Evolutionary conservation across 768 basidiomycete species (phyloP), one percentile per base, ranked within the genome.

Genomic region (Amanita jacksonii): DNA sequence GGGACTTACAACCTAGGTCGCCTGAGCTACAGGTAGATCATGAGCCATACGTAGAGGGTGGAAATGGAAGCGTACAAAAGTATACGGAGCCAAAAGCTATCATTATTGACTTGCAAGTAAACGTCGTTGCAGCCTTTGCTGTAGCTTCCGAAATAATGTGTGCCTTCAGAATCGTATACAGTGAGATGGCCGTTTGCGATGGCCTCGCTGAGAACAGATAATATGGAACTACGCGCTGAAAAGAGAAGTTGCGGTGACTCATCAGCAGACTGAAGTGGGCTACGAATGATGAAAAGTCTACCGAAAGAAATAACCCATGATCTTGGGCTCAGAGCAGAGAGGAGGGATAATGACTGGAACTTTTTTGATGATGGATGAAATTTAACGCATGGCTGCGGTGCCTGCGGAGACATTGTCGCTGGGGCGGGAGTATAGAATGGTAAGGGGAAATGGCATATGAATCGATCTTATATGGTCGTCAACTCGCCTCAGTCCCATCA

Each of bases 11-110:
- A 50, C 79, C 79, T 41, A 81, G 66, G 62, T 81, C 79, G 42
- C 73, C 73, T 43, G 74, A 74, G 51, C 71, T 72, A 54, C 59
- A 46, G 51, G 55, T 58, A 46, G 57, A 52, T 35, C 49, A 19
- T 41, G 20, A 32, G 28, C 16, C n/a, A 22, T 23, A 9, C 8
- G 20, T 22, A 5, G 13, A 22, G 8, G 31, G 9, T 15, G 13
- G n/a, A 15, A 42, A 23, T 33, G 22, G 28, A 38, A 45, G 65
- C 76, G 56, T 61, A 78, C 74, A 81, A 60, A 47, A 84, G 60
- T 45, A 83, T 67, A 32, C 81, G 77, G 42, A 76, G 61, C 81
- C 81, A 84, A 54, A 84, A 84, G 57, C 75, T 74, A 39, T 74
- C 69, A 55, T 73, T 77, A 12, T 68, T 54, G 46, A 84, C 64